Base-by-base conservation (phyloP, 2,329 filamentous ascomycete genomes). In the Fusarium verrucosum region DNA sequence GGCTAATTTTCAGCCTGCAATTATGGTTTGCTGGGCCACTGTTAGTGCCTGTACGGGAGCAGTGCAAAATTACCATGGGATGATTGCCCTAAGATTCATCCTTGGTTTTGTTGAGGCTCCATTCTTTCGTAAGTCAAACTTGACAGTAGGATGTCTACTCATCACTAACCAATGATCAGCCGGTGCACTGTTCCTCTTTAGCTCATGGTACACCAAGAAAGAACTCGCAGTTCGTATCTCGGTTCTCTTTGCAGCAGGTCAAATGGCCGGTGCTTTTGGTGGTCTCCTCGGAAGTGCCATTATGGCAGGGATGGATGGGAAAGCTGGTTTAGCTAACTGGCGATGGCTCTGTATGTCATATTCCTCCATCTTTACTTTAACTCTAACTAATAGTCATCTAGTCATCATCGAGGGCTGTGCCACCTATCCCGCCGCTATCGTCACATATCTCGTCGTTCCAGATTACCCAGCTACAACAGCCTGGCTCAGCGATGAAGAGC, bases 261-360 rank as follows among this genome's bases (percentile, higher is more conserved):
- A 92, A 25, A 83, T 92, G 19, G 89, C 87, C 1, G 89, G 89
- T 6, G 89, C 90, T 2, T 92, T 92, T 70, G 90, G 88, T 0
- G 89, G 88, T 3, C 75, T 89, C 10, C 84, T 89, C 33, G 82
- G 85, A 3, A 85, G 85, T 0, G 87, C 89, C 8, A 90, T 93
- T 51, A 87, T 85, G 0, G 78, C 80, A n/a, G 85, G 88, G 45
- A 84, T 93, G 80, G 82, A 89, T 58, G 82, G 85, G 3, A 76
- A 76, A 1, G 76, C 76, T 83, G 88, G 87, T 0, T 74, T 89
- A 3, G 82, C 80, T 0, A 87, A 87, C 3, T 91, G 88, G 89
- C 80, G 87, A 13, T 74, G 72, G 73, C 65, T 75, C 2, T 60
- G 58, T 61, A 22, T 13, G 37, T 23, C 5, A 0, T n/a, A 19